Evolutionary conservation across 495 filamentous ascomycete genomes (phyloP), one percentile per base, ranked within the genome.

Genomic region (Penicillium mononematosum): DNA sequence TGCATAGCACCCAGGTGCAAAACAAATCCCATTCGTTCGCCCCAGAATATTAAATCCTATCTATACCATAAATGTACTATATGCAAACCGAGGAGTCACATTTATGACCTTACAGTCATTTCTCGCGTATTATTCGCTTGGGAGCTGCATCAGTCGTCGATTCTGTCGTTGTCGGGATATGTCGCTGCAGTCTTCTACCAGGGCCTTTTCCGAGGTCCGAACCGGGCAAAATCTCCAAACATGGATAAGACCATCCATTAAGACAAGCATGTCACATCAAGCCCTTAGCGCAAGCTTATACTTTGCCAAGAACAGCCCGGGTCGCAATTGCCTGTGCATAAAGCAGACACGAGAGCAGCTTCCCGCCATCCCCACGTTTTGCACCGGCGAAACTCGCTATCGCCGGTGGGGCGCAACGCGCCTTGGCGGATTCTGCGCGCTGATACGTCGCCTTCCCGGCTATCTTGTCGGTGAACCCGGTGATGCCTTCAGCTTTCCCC

Each of bases 391-490:
- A 51, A 1, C 2, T 12, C 36, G 20, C 14, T 24, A 41, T 41
- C 10, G 14, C 25, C 49, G 24, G 29, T 14, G 49, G 36, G 39
- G 17, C 50, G 24, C 50, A 27, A 16, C 14, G 34, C 5, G n/a
- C 27, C 32, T 42, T 50, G 46, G 24, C 14, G 14, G 24, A 34
- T 50, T 22, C 24, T 32, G 9, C 43, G 22, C 42, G 22, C 38
- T 60, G 50, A 65, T 65, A 55, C 25, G 62, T 46, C 42, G 52
- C 62, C 55, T 14, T 39, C 20, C 56, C 60, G 54, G 38, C 24
- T 55, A 63, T 58, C 42, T 48, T 19, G n/a, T 39, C 63, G 57
- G 64, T n/a, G 24, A 64, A 61, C n/a, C 47, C 64, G 61, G 60
- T 12, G 34, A 56, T 58, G 50, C 43, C 19, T 32, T 34, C 48